Evolutionary conservation across 192 early-diverging fungal species (phyloP), one percentile per base, ranked within the genome.

Genomic region (Coemansia sp.): DNA sequence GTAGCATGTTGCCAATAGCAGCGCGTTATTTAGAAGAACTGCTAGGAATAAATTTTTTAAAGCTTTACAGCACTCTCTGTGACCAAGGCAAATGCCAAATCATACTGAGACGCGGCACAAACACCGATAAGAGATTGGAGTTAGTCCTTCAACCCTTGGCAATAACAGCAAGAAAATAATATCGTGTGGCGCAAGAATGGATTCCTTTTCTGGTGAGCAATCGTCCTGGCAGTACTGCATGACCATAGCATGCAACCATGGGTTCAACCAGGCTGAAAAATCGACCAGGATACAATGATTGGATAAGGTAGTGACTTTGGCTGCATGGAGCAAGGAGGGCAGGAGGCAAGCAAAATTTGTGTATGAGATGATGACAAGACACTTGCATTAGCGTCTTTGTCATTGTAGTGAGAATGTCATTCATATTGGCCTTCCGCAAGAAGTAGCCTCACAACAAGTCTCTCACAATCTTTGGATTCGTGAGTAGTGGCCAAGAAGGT

Each of bases 231-330:
- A 98, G 82, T 10, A 94, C 88, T 0, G 94, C 93, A 1, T 81
- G 85, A 10, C 76, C 71, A 77, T 99, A 99, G 75, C 95, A 88
- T 3, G 87, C 83, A 44, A 80, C 87, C 96, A 99, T 98, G 11
- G 90, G 89, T 57, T 95, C 95, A 36, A 88, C 90, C 83, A 97
- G 96, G 18, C 88, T 91, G 84, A 94, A 97, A 86, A 97, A 78
- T 49, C 95, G 85, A 11, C 96, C 95, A 38, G 89, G 91, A 34
- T 86, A 88, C 71, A 98, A 87, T 2, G 94, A 96, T 20, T 85
- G 79, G 46, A 96, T 89, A 34, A 98, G 86, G 85, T 31, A 97
- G 86, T 40, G 91, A 92, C 82, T 99, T 99, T 88, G n/a, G 88
- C 86, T 16, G 90, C 87, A 68, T 97, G 93, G 2, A 99, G 76